Conservation (phyloP, 257 asterid genomes). For the Perilla frutescens region DNA sequence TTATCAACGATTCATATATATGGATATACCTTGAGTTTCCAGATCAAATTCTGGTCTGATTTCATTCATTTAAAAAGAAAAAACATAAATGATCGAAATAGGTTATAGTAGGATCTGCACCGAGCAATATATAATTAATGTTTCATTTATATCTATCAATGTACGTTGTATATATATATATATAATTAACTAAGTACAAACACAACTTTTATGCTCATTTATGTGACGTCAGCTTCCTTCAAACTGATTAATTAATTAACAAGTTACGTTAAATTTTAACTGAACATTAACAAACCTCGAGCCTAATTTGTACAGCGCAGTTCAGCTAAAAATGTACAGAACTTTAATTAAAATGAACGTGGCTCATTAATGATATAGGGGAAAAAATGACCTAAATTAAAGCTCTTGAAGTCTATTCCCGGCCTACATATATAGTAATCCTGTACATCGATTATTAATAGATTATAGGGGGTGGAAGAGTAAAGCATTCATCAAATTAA, state of each 20-base stretch:
- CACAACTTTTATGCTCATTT: too few relatives aligned
- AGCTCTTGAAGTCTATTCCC: slow-evolving; percentile 19
- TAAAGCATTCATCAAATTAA: too few relatives aligned
- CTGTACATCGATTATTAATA: not conserved
- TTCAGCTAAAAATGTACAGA: not conserved
- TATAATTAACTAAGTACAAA: not conserved
- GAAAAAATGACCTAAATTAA: not conserved
- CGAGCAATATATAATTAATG: too few relatives aligned
- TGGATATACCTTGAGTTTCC: too few relatives aligned
- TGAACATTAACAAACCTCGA: not conserved
- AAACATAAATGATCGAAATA: too few relatives aligned
- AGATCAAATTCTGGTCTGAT: too few relatives aligned
- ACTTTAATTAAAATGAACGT: not conserved
- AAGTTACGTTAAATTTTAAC: not conserved
- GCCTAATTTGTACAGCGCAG: not conserved
- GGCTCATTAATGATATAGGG: slow-evolving; percentile 12
- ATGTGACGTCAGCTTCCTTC: slow-evolving; percentile 1
- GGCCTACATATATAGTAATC: not conserved
- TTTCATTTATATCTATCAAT: too few relatives aligned
- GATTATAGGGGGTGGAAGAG: too few relatives aligned
- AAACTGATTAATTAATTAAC: not conserved
- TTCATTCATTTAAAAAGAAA: too few relatives aligned
- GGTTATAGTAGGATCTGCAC: too few relatives aligned
- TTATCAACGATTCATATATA: too few relatives aligned
- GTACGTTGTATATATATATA: too few relatives aligned